phyloP scores from a whole-genome alignment of 768 basidiomycete genomes.

The Mycena maculata region DNA sequence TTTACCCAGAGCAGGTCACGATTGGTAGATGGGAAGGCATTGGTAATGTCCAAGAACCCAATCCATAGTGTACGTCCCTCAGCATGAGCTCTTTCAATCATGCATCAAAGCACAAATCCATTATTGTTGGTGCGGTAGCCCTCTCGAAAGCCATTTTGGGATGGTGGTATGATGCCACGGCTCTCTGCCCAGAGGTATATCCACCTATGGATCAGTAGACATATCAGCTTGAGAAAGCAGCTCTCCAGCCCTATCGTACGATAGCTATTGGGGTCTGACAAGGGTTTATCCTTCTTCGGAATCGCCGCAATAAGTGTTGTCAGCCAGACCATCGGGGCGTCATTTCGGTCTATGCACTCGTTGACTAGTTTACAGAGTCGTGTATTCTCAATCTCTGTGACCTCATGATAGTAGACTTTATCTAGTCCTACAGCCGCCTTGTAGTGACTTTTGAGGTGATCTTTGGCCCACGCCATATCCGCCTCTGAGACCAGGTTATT shows the following conservation, averaged over 20 bases:
- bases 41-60: conserved; percentile 37
- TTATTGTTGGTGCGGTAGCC: conserved; percentile 37
- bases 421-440: neutral
- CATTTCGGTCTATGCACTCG: neutral
- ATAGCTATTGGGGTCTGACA: neutral
- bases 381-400: neutral
- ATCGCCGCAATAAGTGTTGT: neutral
- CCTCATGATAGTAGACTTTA: neutral
- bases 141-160: conserved; percentile 40
- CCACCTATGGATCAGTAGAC: neutral
- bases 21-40: conserved; percentile 41
- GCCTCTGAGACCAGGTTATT: neutral
- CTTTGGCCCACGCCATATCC: conserved; percentile 10
- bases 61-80: conserved; percentile 30
- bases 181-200: conserved; percentile 12
- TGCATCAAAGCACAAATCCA: conserved; percentile 32
- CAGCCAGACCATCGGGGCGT: neutral
- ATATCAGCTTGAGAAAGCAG: neutral
- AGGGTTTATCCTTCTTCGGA: neutral
- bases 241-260: neutral
- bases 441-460: neutral
- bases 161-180: conserved; percentile 27
- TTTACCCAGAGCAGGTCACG: conserved; percentile 37
- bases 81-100: conserved; percentile 34
- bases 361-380: neutral